phyloP scores from a whole-genome alignment of 2,329 filamentous ascomycete species.

The Hyphodiscus sp. region DNA sequence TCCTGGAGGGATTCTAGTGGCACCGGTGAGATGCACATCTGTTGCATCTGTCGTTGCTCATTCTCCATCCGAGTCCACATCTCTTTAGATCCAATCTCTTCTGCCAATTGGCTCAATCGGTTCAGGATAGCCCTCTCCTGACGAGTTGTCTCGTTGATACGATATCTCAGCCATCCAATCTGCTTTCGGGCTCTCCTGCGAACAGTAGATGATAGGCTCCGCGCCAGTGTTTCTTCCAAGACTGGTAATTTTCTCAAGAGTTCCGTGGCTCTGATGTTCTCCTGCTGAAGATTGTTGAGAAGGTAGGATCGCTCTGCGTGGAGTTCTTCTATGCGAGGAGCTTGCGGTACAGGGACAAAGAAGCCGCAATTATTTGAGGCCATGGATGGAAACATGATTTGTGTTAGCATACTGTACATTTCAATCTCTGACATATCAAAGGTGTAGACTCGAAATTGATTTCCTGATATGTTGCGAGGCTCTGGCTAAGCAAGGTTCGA shows the following conservation, averaged over 20 bases:
- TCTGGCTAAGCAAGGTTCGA: no score
- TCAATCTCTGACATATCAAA: no score
- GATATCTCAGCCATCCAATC: conserved; percentile 35
- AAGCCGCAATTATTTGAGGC: not conserved
- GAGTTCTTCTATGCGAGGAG: conserved; percentile 33
- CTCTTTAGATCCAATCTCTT: conserved; percentile 42
- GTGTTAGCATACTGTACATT: no score
- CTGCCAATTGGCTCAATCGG: conserved; percentile 42
- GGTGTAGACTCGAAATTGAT: no score
- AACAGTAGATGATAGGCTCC: not conserved
- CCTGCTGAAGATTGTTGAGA: conserved; percentile 34
- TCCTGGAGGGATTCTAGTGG: not conserved
- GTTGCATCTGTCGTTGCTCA: not conserved
- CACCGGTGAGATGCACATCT: not conserved
- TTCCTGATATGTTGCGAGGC: no score
- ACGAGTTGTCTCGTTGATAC: conserved; percentile 38
- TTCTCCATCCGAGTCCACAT: conserved; percentile 21
- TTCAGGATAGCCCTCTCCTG: conserved; percentile 41
- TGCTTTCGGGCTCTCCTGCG: conserved; percentile 31
- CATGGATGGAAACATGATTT: not conserved
- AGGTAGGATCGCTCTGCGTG: conserved; percentile 43
- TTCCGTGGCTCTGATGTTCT: conserved; percentile 33
- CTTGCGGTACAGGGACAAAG: not conserved
- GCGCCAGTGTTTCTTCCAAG: conserved; percentile 31
- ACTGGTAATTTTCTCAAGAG: conserved; percentile 35